phyloP scores from a whole-genome alignment of 2,329 filamentous ascomycete genomes.

The Septoria petroselini region DNA sequence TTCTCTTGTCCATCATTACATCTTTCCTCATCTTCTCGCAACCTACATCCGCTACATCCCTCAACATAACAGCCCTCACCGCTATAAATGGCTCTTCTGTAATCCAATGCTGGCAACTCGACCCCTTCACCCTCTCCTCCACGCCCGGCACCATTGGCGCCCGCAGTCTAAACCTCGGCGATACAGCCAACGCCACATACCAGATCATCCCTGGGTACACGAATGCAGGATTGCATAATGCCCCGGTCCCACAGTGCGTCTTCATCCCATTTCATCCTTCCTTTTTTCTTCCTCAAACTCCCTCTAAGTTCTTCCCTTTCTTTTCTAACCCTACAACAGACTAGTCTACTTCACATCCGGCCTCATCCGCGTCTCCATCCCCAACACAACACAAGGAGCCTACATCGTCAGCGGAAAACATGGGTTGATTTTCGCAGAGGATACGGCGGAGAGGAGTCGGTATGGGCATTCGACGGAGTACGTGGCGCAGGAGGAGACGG shows the following conservation, averaged over 20 bases:
- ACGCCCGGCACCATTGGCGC: conserved; percentile 15
- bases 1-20: too few species aligned
- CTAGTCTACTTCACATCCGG: conserved; percentile 15
- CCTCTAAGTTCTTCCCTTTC: too few species aligned
- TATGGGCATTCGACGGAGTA: conserved; percentile 20
- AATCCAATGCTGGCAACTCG: conserved; percentile 20
- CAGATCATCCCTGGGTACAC: conserved; percentile 12
- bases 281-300: neutral
- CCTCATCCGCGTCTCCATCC: conserved; percentile 14
- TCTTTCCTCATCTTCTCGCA: too few species aligned
- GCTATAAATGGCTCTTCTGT: conserved; percentile 14
- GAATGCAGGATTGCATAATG: conserved; percentile 18
- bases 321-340: too few species aligned
- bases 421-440: conserved; percentile 18
- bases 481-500: conserved; percentile 10
- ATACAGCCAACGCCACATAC: conserved; percentile 13
- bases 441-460: conserved; percentile 14
- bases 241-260: conserved; percentile 17
- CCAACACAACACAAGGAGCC: conserved; percentile 15
- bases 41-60: too few species aligned
- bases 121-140: conserved; percentile 12
- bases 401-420: conserved; percentile 18
- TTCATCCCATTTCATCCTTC: neutral
- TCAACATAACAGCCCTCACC: conserved; percentile 19
- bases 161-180: conserved; percentile 5